Evolutionary conservation across 2,329 filamentous ascomycete genomes (phyloP).

Genomic region (Diplodia mutila): DNA sequence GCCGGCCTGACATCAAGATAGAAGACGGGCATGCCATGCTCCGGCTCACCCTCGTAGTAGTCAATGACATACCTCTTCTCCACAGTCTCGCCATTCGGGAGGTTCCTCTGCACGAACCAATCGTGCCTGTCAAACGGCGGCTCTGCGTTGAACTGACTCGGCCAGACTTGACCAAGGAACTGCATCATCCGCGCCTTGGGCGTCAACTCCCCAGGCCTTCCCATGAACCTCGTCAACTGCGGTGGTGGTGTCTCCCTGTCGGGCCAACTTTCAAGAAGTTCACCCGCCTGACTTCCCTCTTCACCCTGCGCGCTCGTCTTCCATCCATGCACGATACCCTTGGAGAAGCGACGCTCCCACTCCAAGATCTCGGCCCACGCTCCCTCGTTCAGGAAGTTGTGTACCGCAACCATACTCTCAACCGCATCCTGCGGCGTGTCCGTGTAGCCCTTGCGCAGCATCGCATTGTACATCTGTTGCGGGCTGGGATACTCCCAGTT

Average conservation of each 20-base stretch:
- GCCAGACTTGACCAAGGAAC: constrained; percentile 77
- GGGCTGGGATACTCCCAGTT: constrained; percentile 99
- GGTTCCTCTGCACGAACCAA: constrained; percentile 84
- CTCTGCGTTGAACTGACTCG: constrained; percentile 74
- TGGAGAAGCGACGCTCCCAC: constrained; percentile 86
- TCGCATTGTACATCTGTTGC: constrained; percentile 99
- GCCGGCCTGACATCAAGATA: constrained; percentile 93
- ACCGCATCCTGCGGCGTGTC: constrained; percentile 93
- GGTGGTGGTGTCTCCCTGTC: constrained; percentile 58
- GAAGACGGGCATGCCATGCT: constrained; percentile 91
- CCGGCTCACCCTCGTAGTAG: constrained; percentile 85
- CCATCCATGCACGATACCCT: constrained; percentile 74
- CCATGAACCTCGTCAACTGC: constrained; percentile 83
- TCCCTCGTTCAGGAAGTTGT: constrained; percentile 98
- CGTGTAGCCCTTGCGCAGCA: constrained; percentile 92
- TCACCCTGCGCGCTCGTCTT: constrained; percentile 75
- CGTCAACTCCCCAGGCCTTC: constrained; percentile 84
- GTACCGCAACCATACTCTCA: constrained; percentile 94
- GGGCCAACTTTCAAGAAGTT: constrained; percentile 38
- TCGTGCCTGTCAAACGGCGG: constrained; percentile 96
- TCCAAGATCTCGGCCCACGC: constrained; percentile 94
- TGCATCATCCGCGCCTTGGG: constrained; percentile 88
- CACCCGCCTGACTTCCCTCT: constrained; percentile 58
- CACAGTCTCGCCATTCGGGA: constrained; percentile 66
- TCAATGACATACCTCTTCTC: constrained; percentile 96